Base-by-base conservation (phyloP, 2,329 filamentous ascomycete species). In the Fusarium sulawesiense region DNA sequence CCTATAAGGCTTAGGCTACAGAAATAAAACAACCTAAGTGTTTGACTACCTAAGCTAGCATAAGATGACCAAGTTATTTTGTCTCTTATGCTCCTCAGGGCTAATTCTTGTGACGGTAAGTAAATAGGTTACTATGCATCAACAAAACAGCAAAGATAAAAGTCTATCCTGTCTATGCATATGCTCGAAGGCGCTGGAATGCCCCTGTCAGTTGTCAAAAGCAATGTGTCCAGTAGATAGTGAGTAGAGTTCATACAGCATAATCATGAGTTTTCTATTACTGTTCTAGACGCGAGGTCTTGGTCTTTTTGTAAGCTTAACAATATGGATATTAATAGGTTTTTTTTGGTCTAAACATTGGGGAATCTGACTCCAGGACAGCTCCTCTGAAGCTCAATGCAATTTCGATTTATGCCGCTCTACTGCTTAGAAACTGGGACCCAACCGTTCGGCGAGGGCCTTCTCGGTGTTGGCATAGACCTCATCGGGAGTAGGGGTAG, bases 401-500 rank as follows among this genome's bases (percentile, higher is more conserved):
- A 51, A 49, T 50, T 56, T 65, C 48, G 29, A 25, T 56, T 51
- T 49, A 48, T 64, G 21, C 51, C 47, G 41, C 41, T 56, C 46
- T 46, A 44, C 25, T 41, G 29, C 34, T 68, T 75, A 77, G 46
- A 78, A 79, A 49, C 70, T 64, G 44, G 73, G 76, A 40, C 86
- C 85, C 47, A 91, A 78, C 61, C 81, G 82, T 75, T 83, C 79
- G 48, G 77, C 78, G 49, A 91, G 79, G 75, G 83, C 81, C 75
- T 80, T 80, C 76, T 83, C 80, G 2, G 88, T 90, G 55, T 81
- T 83, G 70, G 78, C 77, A 75, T 87, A 89, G 50, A 91, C 89
- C 29, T 78, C 86, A 29, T 93, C 89, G 4, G 93, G 90, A 10
- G 82, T 76, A 45, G 88, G 86, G 27, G 89, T 91, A 30, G 94